These are phyloP conservation scores for Rheum nobile DNA, from an alignment of 148 eudicot species.

Conservation along the genomic window DNA sequence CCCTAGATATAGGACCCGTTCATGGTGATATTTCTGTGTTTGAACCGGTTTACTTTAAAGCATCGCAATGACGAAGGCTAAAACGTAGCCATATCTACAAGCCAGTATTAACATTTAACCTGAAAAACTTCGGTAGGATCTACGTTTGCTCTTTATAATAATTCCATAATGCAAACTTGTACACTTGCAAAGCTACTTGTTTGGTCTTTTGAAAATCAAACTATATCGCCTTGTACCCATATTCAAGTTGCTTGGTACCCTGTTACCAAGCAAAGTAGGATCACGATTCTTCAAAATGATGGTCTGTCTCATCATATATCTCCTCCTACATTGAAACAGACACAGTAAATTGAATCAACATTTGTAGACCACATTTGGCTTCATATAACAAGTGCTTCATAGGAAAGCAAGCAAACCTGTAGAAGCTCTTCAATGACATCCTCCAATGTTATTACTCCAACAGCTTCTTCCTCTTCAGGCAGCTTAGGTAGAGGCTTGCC, in stretches of 20 bases:
- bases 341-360: too few relatives aligned
- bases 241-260: not conserved
- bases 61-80: not conserved
- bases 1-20: too few relatives aligned
- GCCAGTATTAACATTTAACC: not conserved
- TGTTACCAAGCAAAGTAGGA: not conserved
- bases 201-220: not conserved
- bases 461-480: constrained; percentile 80
- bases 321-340: constrained; percentile 54
- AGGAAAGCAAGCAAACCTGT: constrained; percentile 43
- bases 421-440: constrained; percentile 93
- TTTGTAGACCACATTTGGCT: too few relatives aligned
- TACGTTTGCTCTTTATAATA: not conserved
- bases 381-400: too few relatives aligned
- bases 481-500: constrained; percentile 55
- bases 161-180: not conserved
- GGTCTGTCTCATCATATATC: constrained; percentile 95
- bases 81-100: too few relatives aligned
- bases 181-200: not conserved
- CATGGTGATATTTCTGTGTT: too few relatives aligned
- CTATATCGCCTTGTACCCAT: not conserved
- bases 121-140: not conserved
- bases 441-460: constrained; percentile 84
- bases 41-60: not conserved
- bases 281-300: constrained; percentile 63